Conservation (phyloP, 495 filamentous ascomycete genomes). For the Talaromyces proteolyticus region DNA sequence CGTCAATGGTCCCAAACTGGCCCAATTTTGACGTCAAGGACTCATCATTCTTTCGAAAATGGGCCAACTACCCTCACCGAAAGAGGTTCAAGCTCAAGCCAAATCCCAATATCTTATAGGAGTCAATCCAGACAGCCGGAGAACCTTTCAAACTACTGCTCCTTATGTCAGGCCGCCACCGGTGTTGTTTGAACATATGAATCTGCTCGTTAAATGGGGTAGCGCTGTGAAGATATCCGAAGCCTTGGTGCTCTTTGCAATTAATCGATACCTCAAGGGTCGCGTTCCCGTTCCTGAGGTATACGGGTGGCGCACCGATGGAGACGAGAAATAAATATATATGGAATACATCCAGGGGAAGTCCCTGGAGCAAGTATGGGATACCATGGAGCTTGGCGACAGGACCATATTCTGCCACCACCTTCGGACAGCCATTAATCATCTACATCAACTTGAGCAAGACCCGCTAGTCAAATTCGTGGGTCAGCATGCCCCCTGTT, state of each 20-base stretch:
- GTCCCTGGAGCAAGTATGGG: conserved; percentile 21
- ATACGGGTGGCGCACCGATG: conserved; percentile 20
- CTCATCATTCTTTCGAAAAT: conserved; percentile 15
- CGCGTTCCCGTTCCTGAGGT: conserved; percentile 20
- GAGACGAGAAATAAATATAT: conserved; percentile 17
- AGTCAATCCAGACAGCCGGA: conserved; percentile 10
- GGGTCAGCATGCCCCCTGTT: conserved; percentile 10
- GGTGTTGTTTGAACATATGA: conserved; percentile 28
- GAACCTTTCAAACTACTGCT: background rate
- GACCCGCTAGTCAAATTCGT: conserved; percentile 13
- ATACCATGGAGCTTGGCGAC: conserved; percentile 14
- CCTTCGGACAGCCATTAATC: conserved; percentile 16
- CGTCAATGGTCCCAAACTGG: conserved; percentile 12
- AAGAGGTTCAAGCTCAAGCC: conserved; percentile 13
- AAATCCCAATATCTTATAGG: conserved; percentile 14
- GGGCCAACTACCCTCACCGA: conserved; percentile 13
- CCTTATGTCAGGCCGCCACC: conserved; percentile 19
- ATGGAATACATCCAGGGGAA: conserved; percentile 19
- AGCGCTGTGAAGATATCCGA: conserved; percentile 22
- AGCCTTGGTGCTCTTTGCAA: conserved; percentile 18
- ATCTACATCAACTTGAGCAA: conserved; percentile 24
- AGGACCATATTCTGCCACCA: conserved; percentile 18
- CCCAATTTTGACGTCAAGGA: conserved; percentile 13
- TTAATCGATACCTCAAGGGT: conserved; percentile 14
- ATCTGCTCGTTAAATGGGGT: conserved; percentile 39